Evolutionary conservation across 345 rosid species (phyloP).

Genomic region (Rhizophora apiculata): DNA sequence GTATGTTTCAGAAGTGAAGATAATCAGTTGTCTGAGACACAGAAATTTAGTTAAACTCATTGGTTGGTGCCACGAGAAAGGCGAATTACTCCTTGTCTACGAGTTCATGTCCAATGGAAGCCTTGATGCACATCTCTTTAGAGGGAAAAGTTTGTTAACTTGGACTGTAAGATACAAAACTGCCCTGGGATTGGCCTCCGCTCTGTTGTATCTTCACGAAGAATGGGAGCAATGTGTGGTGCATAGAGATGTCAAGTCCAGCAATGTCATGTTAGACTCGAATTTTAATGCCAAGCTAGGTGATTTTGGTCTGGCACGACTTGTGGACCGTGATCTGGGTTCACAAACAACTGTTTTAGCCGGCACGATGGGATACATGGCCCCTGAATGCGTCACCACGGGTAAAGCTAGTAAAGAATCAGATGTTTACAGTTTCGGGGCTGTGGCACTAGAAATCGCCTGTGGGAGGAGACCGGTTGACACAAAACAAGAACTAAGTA

Average conservation of each 20-base stretch:
- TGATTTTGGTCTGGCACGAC: constrained; percentile 30
- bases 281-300: constrained; percentile 28
- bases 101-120: constrained; percentile 25
- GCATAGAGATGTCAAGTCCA: constrained; percentile 26
- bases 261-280: constrained; percentile 26
- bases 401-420: constrained; percentile 25
- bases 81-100: constrained; percentile 23
- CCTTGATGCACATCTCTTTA: constrained; percentile 25
- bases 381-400: constrained; percentile 29
- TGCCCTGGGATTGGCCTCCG: constrained; percentile 22
- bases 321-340: constrained; percentile 25
- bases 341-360: constrained; percentile 27
- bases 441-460: constrained; percentile 22
- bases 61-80: constrained; percentile 30
- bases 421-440: constrained; percentile 27
- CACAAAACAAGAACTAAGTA: constrained; percentile 14
- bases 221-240: constrained; percentile 31
- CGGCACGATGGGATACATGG: constrained; percentile 27
- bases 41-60: constrained; percentile 27
- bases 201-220: constrained; percentile 24
- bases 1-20: constrained; percentile 27
- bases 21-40: constrained; percentile 25
- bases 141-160: constrained; percentile 6
- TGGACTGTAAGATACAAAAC: constrained; percentile 26
- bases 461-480: constrained; percentile 26